Evolutionary conservation across 2,329 filamentous ascomycete genomes (phyloP).

Genomic region (Hypoxylon sp.): DNA sequence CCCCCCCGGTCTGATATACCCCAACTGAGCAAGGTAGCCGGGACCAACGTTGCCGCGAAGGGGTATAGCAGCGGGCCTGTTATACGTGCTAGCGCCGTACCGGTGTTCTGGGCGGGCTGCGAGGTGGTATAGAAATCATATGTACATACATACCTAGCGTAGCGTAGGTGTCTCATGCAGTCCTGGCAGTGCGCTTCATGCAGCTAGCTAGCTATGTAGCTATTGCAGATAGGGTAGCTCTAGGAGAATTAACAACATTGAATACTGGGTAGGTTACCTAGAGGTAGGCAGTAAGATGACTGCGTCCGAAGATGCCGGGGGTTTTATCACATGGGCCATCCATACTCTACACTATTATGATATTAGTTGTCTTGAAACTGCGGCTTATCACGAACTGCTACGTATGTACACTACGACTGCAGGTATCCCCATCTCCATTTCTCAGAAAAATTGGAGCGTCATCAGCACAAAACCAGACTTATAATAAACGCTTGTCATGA

Average conservation of each 20-base stretch:
- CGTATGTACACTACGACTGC: not conserved
- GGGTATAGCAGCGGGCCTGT: constrained; percentile 20
- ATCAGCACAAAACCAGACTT: not conserved
- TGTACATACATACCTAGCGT: not conserved
- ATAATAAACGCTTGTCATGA: not conserved
- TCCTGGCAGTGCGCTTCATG: not conserved
- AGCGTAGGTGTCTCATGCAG: not conserved
- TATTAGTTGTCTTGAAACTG: no score
- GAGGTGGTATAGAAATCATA: not conserved
- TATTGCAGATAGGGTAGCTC: not conserved
- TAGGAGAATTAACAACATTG: no score
- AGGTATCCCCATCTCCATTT: not conserved
- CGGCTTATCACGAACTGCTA: not conserved
- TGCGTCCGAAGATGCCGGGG: not conserved
- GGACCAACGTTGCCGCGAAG: not conserved
- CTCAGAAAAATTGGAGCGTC: not conserved
- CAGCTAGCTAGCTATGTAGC: not conserved
- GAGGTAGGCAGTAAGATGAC: not conserved
- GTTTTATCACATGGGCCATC: not conserved
- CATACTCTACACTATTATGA: no score
- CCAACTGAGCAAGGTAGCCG: not conserved
- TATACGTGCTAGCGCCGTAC: constrained; percentile 26
- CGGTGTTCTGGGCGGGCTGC: constrained; percentile 20
- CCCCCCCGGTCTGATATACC: constrained; percentile 11
- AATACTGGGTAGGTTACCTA: no score